phyloP scores from a whole-genome alignment of 164 flowering plant genomes.

The Stephania cephalantha region DNA sequence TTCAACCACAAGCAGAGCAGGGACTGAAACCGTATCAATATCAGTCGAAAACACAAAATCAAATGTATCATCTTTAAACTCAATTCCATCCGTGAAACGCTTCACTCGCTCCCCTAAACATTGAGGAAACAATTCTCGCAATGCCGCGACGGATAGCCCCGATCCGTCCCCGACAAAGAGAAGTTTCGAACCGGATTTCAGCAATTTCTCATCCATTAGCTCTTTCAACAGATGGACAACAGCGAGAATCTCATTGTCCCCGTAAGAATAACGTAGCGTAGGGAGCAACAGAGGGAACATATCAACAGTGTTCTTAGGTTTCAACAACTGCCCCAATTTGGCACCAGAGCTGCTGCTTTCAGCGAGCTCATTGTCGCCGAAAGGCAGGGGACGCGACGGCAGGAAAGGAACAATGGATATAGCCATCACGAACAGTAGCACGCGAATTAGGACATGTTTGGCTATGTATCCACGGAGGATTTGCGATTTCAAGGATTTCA shows the following conservation, averaged over 20 bases:
- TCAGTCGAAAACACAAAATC: slow-evolving; percentile 73
- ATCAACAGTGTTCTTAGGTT: slow-evolving; percentile 16
- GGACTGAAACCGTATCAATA: slow-evolving; percentile 59
- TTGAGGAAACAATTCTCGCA: slow-evolving; percentile 40
- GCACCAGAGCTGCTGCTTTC: slow-evolving; percentile 13
- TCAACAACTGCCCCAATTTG: slow-evolving; percentile 15
- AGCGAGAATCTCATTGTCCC: slow-evolving; percentile 37
- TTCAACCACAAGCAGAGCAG: slow-evolving; percentile 70
- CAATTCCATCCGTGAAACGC: slow-evolving; percentile 43
- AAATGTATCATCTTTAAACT: slow-evolving; percentile 47
- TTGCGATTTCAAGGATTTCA: slow-evolving; percentile 40
- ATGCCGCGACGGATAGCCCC: slow-evolving; percentile 31
- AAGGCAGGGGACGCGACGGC: slow-evolving; percentile 22
- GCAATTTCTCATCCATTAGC: slow-evolving; percentile 45
- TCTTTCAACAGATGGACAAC: slow-evolving; percentile 36
- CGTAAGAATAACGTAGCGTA: slow-evolving; percentile 20
- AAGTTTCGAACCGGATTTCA: slow-evolving; percentile 39
- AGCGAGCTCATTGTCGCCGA: slow-evolving; percentile 17
- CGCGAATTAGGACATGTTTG: slow-evolving; percentile 44
- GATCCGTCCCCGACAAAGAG: slow-evolving; percentile 81
- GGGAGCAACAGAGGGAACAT: slow-evolving; percentile 24
- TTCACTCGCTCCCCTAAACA: slow-evolving; percentile 31
- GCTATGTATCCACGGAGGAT: slow-evolving; percentile 47
- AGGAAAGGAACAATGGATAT: slow-evolving; percentile 34
- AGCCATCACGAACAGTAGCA: slow-evolving; percentile 37